Percentiles rank a stretch among this genome's conserved stretches.
Conservation (phyloP, 2,329 filamentous ascomycete species). For the Claviceps citrina region DNA sequence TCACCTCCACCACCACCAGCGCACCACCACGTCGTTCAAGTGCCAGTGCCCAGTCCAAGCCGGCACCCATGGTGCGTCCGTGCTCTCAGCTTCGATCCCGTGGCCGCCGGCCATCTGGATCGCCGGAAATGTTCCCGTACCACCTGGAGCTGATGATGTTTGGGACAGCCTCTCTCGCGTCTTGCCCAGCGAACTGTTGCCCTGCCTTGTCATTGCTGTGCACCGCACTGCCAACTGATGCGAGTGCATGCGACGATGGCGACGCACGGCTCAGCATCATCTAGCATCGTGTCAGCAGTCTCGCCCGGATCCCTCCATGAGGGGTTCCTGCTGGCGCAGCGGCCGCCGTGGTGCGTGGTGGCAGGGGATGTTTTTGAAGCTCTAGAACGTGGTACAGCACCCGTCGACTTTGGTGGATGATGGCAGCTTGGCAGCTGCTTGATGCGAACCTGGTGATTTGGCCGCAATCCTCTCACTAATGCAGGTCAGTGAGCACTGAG, state of each 20-base stretch:
- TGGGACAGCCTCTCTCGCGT: too few species aligned
- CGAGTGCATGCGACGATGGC: not conserved
- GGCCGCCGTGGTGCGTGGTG: not conserved
- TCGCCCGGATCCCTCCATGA: not conserved
- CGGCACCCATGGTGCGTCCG: too few species aligned
- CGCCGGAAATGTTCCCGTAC: too few species aligned
- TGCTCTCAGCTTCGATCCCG: too few species aligned
- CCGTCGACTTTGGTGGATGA: not conserved
- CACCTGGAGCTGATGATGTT: too few species aligned
- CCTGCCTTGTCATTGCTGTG: not conserved
- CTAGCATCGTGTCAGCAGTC: not conserved
- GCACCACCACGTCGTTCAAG: not conserved
- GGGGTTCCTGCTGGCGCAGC: not conserved
- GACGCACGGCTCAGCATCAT: not conserved
- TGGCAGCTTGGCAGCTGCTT: not conserved
- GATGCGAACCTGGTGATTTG: too few species aligned
- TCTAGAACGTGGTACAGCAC: conserved; percentile 1
- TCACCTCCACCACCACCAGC: not conserved
- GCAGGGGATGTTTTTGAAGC: not conserved
- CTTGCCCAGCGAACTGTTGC: too few species aligned
- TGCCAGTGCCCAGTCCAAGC: not conserved
- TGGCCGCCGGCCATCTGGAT: too few species aligned
- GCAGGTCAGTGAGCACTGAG: too few species aligned
- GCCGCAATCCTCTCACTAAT: not conserved
- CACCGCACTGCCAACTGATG: not conserved